Conservation (phyloP, 306 rosid species). For the Arachis hypogaea region DNA sequence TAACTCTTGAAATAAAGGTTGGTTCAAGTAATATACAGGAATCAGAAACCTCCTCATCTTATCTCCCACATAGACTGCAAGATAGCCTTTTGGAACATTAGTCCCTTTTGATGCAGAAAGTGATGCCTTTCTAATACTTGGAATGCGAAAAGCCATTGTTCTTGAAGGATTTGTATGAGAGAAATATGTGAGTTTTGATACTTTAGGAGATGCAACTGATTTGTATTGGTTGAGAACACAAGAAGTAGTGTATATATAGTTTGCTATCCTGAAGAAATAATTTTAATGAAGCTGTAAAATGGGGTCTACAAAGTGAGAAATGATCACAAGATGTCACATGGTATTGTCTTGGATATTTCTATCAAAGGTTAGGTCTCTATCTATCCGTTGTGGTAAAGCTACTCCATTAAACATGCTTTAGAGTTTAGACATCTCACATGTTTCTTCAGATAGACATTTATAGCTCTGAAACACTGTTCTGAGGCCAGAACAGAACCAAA, state of each 20-base stretch:
- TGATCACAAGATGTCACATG: background rate
- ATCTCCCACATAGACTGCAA: slow-evolving; percentile 36
- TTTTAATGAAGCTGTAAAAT: slow-evolving; percentile 6
- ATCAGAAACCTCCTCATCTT: slow-evolving; percentile 23
- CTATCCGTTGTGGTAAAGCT: background rate
- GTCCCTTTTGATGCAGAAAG: background rate
- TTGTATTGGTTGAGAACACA: slow-evolving; percentile 5
- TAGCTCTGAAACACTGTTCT: background rate
- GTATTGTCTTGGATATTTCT: slow-evolving; percentile 15
- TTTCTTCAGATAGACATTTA: background rate
- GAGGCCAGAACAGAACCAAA: too few species aligned
- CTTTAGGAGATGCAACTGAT: background rate
- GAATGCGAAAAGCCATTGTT: slow-evolving; percentile 24
- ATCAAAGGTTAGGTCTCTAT: background rate
- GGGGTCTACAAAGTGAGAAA: background rate
- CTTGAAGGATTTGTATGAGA: slow-evolving; percentile 5
- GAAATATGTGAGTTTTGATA: background rate
- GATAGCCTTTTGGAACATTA: slow-evolving; percentile 50
- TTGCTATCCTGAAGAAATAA: background rate
- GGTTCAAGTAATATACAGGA: slow-evolving; percentile 32
- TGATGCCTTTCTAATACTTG: slow-evolving; percentile 21
- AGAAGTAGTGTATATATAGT: slow-evolving; percentile 8
- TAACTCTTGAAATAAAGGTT: slow-evolving; percentile 42
- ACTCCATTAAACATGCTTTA: background rate
- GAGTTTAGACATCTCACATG: slow-evolving; percentile 7